Conservation (phyloP, 169 alveolate genomes). For the Eimeria necatrix region DNA sequence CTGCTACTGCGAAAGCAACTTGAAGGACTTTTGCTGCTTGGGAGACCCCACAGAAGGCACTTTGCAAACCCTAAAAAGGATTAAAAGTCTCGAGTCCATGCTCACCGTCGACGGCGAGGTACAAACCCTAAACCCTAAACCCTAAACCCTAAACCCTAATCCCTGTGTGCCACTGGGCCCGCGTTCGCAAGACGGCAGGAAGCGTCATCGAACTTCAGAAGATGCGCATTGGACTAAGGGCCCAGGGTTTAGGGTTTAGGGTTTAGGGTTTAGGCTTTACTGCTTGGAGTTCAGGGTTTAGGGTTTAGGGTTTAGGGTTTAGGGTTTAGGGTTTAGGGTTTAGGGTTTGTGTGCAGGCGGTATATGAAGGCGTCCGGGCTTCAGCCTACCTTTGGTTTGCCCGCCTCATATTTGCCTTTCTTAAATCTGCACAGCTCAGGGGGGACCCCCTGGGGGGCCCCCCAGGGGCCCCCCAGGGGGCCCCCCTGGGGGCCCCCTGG, state of each 20-base stretch:
- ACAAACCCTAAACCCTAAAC: background rate
- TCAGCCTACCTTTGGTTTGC: background rate
- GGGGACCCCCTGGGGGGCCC: too few species aligned
- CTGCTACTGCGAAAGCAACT: slow-evolving; percentile 22
- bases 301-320: too few species aligned
- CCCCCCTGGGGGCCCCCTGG: too few species aligned
- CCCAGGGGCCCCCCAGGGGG: too few species aligned
- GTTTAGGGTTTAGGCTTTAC: background rate
- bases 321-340: background rate
- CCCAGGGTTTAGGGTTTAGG: slow-evolving; percentile 17
- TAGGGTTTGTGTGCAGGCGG: slow-evolving; percentile 4
- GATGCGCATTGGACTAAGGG: too few species aligned
- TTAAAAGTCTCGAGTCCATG: background rate
- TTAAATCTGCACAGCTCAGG: background rate
- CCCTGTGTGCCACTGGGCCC: background rate
- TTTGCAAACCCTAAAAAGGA: background rate
- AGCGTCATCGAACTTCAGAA: too few species aligned
- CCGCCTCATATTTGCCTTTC: background rate
- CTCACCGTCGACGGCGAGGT: slow-evolving; percentile 54
- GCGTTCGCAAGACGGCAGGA: background rate
- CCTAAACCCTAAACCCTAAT: background rate
- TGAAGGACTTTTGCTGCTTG: background rate
- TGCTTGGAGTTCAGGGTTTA: too few species aligned
- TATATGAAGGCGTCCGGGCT: background rate
- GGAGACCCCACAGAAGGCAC: slow-evolving; percentile 6